These are phyloP conservation scores for Podila minutissima DNA, from an alignment of 192 early-diverging fungal genomes.

Conservation along the genomic window DNA sequence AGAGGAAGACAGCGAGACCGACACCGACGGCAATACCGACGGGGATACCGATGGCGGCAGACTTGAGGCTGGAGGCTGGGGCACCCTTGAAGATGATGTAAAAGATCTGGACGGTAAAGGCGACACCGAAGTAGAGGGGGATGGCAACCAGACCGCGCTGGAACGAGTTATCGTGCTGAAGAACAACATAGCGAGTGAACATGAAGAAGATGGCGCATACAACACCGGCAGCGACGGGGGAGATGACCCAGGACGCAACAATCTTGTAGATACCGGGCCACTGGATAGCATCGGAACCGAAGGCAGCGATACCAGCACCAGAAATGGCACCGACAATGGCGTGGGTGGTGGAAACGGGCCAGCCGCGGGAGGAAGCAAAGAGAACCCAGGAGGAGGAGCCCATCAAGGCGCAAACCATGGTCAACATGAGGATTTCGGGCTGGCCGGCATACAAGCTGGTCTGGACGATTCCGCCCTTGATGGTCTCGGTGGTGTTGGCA, in stretches of 20 bases:
- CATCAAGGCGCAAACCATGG: slow-evolving; percentile 83
- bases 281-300: slow-evolving; percentile 69
- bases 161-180: slow-evolving; percentile 68
- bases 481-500: slow-evolving; percentile 74
- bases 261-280: slow-evolving; percentile 58
- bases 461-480: slow-evolving; percentile 76
- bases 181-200: slow-evolving; percentile 71
- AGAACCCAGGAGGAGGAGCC: slow-evolving; percentile 84
- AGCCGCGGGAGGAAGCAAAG: slow-evolving; percentile 71
- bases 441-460: slow-evolving; percentile 58
- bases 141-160: slow-evolving; percentile 72
- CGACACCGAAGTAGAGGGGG: slow-evolving; percentile 78
- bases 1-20: slow-evolving; percentile 58
- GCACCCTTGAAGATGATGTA: slow-evolving; percentile 82
- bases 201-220: slow-evolving; percentile 72
- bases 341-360: slow-evolving; percentile 86
- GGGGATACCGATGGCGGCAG: slow-evolving; percentile 54
- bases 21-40: slow-evolving; percentile 73
- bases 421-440: slow-evolving; percentile 78
- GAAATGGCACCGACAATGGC: slow-evolving; percentile 83
- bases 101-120: slow-evolving; percentile 69
- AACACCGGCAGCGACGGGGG: slow-evolving; percentile 73
- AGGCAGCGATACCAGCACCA: slow-evolving; percentile 81
- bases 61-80: slow-evolving; percentile 48
- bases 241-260: slow-evolving; percentile 73